These are phyloP conservation scores for rapeseed (Brassica napus) DNA, from an alignment of 345 rosid species.

Conservation along the genomic window DNA sequence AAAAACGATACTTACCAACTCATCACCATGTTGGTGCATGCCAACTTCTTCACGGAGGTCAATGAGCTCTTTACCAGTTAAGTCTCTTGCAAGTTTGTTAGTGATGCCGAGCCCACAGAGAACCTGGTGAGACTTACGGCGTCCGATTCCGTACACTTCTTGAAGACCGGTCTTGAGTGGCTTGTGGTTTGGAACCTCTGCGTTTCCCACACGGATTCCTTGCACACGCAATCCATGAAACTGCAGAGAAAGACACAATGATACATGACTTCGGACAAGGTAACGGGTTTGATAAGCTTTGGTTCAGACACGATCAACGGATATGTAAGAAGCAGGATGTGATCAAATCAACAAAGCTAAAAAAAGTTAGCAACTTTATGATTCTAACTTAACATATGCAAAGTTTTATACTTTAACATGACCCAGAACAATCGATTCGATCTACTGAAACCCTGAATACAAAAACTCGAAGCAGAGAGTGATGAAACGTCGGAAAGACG, in stretches of 20 bases:
- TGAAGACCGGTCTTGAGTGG: slow-evolving; percentile 61
- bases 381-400: neutral
- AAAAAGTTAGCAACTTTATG: neutral
- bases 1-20: slow-evolving; percentile 51
- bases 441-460: slow-evolving; percentile 12
- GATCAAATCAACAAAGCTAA: too few species aligned
- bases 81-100: slow-evolving; percentile 69
- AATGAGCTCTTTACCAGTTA: slow-evolving; percentile 67
- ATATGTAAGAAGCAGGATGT: neutral
- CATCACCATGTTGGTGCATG: slow-evolving; percentile 60
- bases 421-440: neutral
- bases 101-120: slow-evolving; percentile 59
- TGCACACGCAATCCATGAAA: slow-evolving; percentile 48
- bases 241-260: slow-evolving; percentile 33
- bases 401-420: neutral
- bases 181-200: slow-evolving; percentile 65
- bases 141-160: slow-evolving; percentile 72
- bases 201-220: slow-evolving; percentile 67
- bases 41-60: slow-evolving; percentile 69
- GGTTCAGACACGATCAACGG: neutral
- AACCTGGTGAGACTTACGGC: slow-evolving; percentile 61
- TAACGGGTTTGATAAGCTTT: slow-evolving; percentile 7
- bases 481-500: neutral
- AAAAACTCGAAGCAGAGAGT: neutral
- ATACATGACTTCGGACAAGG: neutral